phyloP scores from a whole-genome alignment of 768 basidiomycete genomes.

The Psilocybe tampanensis region DNA sequence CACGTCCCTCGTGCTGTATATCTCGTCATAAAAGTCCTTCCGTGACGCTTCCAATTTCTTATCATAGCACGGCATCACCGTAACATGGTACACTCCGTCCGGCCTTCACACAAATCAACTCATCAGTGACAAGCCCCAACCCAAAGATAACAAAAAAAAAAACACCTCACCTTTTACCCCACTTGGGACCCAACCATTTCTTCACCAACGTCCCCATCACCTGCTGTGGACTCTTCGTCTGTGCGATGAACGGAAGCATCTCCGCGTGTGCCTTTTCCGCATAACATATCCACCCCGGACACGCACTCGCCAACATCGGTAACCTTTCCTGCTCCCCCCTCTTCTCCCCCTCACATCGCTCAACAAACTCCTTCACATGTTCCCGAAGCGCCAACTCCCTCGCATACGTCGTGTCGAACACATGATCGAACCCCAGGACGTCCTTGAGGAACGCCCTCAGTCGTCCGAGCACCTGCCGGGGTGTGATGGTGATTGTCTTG shows the following conservation, averaged over 20 bases:
- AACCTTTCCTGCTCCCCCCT: conserved; percentile 38
- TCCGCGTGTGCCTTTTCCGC: conserved; percentile 97
- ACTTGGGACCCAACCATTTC: conserved; percentile 72
- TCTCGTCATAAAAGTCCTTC: conserved; percentile 85
- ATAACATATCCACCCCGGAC: conserved; percentile 99
- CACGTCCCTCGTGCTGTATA: conserved; percentile 86
- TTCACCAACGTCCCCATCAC: conserved; percentile 95
- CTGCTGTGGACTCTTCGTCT: conserved; percentile 91
- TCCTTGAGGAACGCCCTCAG: conserved; percentile 69
- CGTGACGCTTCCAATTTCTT: conserved; percentile 98
- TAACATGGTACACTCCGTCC: conserved; percentile 90
- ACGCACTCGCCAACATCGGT: conserved; percentile 94
- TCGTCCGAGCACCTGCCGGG: conserved; percentile 66
- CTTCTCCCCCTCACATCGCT: conserved; percentile 49
- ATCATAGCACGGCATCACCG: conserved; percentile 99
- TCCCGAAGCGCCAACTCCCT: conserved; percentile 84
- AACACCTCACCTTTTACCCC: conserved; percentile 66
- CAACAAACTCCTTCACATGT: conserved; percentile 78
- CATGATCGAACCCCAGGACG: conserved; percentile 74
- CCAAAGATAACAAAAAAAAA: not conserved
- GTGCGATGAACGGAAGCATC: conserved; percentile 88
- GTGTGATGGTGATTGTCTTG: too few relatives aligned
- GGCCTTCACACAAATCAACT: conserved; percentile 51
- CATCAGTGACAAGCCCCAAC: conserved; percentile 4
- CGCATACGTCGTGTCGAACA: conserved; percentile 95